Conservation (phyloP, 2,329 filamentous ascomycete genomes). For the Claviceps pazoutovae region DNA sequence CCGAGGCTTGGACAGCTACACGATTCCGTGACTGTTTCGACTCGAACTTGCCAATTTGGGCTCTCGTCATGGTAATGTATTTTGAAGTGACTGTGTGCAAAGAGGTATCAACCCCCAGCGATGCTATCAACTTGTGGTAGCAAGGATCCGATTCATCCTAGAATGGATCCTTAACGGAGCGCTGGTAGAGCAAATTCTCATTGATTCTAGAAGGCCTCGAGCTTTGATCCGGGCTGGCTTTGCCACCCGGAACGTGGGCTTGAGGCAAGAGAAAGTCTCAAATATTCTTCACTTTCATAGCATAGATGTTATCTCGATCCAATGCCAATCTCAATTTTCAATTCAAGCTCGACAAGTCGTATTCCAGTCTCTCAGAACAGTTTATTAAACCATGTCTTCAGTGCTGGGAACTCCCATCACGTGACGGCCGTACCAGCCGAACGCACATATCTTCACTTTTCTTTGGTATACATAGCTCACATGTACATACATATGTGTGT, state of each 20-base stretch:
- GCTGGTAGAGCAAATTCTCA: constrained; percentile 47
- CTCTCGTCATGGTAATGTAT: neutral
- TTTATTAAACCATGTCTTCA: no score
- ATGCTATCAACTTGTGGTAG: constrained; percentile 56
- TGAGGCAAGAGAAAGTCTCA: constrained; percentile 28
- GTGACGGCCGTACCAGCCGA: no score
- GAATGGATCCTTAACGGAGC: constrained; percentile 69
- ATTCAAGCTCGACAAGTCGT: no score
- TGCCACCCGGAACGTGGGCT: constrained; percentile 18
- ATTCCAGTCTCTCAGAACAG: no score
- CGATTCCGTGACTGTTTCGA: neutral
- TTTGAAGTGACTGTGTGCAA: neutral
- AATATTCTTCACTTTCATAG: constrained; percentile 15
- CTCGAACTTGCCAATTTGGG: neutral
- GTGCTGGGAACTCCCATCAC: no score
- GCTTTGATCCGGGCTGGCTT: constrained; percentile 13
- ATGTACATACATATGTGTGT: no score
- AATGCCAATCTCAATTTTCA: no score
- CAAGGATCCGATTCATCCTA: constrained; percentile 56
- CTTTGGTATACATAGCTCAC: no score
- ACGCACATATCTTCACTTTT: no score
- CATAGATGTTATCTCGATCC: no score
- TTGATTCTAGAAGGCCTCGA: constrained; percentile 26
- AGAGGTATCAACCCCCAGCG: constrained; percentile 37
- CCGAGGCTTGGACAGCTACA: neutral